Base-by-base conservation (phyloP, 176 grass and related monocot genomes). In the Puccinellia tenuiflora region DNA sequence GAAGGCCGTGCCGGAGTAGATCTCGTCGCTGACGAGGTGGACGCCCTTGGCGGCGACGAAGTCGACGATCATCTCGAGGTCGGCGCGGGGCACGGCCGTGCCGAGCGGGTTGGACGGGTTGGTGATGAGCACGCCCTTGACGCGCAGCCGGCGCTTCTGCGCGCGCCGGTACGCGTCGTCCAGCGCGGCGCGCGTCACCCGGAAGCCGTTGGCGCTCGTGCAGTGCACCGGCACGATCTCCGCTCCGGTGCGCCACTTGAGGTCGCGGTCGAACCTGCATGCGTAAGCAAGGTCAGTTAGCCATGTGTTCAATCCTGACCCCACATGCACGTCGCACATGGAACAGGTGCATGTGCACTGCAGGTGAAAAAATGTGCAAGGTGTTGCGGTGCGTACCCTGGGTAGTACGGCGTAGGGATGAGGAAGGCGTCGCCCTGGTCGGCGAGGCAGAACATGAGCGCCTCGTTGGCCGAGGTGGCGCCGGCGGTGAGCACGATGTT, bases 101-200 rank as follows among this genome's bases (percentile, higher is more conserved):
- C 96, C 96, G 28, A 98, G 86, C 26, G 96, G 96, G 86, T 98
- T 98, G 53, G 96, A 95, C 1, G 96, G 96, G 89, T 98, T 98
- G 45, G 96, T 98, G 83, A 95, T 87, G 13, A 98, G 88, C 61
- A 98, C 91, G 34, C 91, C 96, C 86, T 88, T 93, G 65, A 98
- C 91, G 72, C 80, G 79, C 28, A 98, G 81, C n/a, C 86, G 73
- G 3, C 73, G 76, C 75, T 92, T 88, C 67, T 90, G 56, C 5
- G 96, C 91, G n/a, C 83, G 76, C 1, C 60, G 70, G 81, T 81
- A 92, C 35, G 96, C 93, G 64, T 95, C 91, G 73, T 95, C 89
- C 50, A 98, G 88, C 26, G 88, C 91, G 54, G 28, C 51, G 56
- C 88, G 88, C 9, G 91, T 98, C 85, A 98, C 77, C 5, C 86